Conservation (phyloP, 805 yeast species). For the Wickerhamomyces bisporus region DNA sequence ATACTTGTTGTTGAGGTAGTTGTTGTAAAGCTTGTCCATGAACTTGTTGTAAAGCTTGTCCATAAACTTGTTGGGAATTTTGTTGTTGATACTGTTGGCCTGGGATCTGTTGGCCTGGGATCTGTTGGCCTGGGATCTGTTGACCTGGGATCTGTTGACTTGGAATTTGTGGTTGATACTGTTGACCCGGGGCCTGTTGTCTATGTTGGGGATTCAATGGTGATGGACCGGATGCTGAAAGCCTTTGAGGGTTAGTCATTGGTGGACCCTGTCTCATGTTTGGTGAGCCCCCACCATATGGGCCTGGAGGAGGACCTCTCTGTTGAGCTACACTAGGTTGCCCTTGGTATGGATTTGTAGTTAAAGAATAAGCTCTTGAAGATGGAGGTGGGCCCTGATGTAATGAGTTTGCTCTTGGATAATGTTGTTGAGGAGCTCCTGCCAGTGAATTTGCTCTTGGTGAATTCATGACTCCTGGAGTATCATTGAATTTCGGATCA, state of each 20-base stretch:
- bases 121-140: too few species aligned
- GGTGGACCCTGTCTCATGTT: too few species aligned
- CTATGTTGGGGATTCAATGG: slow-evolving; percentile 10
- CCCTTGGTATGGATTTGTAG: slow-evolving; percentile 20
- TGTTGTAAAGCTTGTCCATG: neutral
- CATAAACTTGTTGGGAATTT: neutral
- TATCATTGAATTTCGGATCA: too few species aligned
- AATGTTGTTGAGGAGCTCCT: slow-evolving; percentile 25
- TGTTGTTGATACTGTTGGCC: slow-evolving; percentile 8
- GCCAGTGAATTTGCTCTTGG: slow-evolving; percentile 33
- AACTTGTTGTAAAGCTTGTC: neutral
- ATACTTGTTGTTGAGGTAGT: neutral
- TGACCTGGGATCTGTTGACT: too few species aligned
- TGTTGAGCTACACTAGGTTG: slow-evolving; percentile 5
- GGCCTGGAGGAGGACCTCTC: neutral
- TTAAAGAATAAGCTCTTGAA: slow-evolving; percentile 19
- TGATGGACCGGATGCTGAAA: slow-evolving; percentile 16
- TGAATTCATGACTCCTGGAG: slow-evolving; percentile 2
- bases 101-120: too few species aligned
- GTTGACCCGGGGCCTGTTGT: slow-evolving; percentile 1
- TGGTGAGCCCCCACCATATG: neutral
- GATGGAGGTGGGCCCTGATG: slow-evolving; percentile 6
- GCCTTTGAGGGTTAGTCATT: slow-evolving; percentile 3
- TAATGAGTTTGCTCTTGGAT: slow-evolving; percentile 15
- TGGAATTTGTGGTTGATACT: slow-evolving; percentile 6